Evolutionary conservation across 78 protist genomes (phyloP), one percentile per base, ranked within the genome.

Genomic region (Speleostelium caveatum): DNA sequence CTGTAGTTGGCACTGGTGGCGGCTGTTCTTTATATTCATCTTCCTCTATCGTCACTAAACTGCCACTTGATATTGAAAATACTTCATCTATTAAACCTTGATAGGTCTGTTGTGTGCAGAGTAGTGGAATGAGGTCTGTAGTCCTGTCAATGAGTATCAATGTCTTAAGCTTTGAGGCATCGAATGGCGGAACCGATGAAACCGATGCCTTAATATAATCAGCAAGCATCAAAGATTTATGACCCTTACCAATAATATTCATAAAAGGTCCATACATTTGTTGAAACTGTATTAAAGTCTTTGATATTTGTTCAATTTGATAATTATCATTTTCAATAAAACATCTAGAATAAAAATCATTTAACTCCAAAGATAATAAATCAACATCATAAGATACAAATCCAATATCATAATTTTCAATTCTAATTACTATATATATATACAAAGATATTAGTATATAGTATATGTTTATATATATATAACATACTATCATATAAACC

Each of bases 261-360:
- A 26, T 36, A 28, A 68, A 68, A 14, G 75, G 75, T 41, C 75
- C 75, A 68, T 68, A 68, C 35, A 68, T 16, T 68, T 68, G 75
- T 41, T 68, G 59, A 26, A 68, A 68, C 5, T 68, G 32, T 41
- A 68, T 68, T 16, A 68, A 41, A 68, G 55, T 41, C 19, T 41
- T 36, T 26, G 58, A n/a, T 14, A 68, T 68, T 26, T n/a, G 10
- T 22, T 41, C 38, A 10, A 68, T 35, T 41, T 68, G 75, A 41
- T 41, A 68, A 41, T 68, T 68, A 42, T 68, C 75, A 68, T 68
- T 68, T 22, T 68, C 75, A 24, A 68, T 58, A 68, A 68, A 68
- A 68, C 59, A 68, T 42, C 59, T 68, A 35, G 75, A 68, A 41
- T 68, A 68, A 41, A 68, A 68, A 26, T 68, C 75, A 0, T 21